Conservation (phyloP, 2,329 filamentous ascomycete species). For the Ceratocystis variospora region DNA sequence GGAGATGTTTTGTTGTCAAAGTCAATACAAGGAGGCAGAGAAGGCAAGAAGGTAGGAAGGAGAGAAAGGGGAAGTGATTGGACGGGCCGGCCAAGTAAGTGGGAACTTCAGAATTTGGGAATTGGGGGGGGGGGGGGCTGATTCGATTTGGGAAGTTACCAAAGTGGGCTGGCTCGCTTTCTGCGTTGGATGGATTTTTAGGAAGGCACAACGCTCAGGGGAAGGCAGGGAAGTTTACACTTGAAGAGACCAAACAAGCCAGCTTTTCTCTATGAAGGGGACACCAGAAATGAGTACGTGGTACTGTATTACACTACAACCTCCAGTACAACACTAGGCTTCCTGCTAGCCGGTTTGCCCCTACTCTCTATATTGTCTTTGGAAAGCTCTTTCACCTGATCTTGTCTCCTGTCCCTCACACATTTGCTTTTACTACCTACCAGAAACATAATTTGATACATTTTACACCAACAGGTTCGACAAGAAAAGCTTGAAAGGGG, state of each 20-base stretch:
- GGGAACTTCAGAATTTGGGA: constrained; percentile 8
- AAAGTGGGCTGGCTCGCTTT: constrained; percentile 7
- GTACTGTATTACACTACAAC: neutral
- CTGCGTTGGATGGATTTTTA: neutral
- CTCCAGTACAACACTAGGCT: neutral
- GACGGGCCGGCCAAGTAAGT: constrained; percentile 5
- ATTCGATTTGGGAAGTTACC: constrained; percentile 5
- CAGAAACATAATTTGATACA: too few relatives aligned
- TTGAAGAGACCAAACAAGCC: constrained; percentile 1
- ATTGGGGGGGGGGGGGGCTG: neutral
- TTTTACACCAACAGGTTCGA: too few relatives aligned
- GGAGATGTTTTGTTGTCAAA: constrained; percentile 16
- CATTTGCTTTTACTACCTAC: too few relatives aligned
- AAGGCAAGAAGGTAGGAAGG: constrained; percentile 10
- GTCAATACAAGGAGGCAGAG: neutral
- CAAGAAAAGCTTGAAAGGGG: neutral
- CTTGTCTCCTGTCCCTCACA: neutral
- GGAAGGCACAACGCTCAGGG: constrained; percentile 9
- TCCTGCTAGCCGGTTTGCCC: neutral
- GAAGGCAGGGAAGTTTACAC: constrained; percentile 1
- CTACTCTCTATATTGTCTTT: neutral
- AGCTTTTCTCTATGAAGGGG: neutral
- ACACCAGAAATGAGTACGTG: constrained; percentile 3
- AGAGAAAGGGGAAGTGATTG: constrained; percentile 8
- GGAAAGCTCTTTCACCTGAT: neutral